Evolutionary conservation across 495 filamentous ascomycete species (phyloP).

Genomic region (Tuber aestivum): DNA sequence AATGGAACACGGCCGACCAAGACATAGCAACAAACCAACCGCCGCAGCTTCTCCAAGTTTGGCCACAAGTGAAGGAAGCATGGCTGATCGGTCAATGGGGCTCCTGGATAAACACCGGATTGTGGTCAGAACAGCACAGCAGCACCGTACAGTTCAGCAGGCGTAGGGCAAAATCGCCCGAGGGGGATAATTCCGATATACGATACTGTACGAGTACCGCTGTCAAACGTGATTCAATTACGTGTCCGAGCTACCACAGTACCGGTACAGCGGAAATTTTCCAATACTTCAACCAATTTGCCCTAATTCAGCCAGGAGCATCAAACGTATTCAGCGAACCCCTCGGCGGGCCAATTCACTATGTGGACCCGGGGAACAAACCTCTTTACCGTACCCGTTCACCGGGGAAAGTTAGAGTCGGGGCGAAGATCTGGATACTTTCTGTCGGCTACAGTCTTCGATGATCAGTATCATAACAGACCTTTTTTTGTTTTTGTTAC

Average conservation of each 20-base stretch:
- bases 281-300: no score
- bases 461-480: no score
- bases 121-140: background rate
- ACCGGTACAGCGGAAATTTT: background rate
- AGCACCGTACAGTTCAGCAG: background rate
- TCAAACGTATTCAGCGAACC: background rate
- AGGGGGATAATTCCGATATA: background rate
- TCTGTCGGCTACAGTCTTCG: no score
- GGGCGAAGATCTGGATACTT: background rate
- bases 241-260: background rate
- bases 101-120: background rate
- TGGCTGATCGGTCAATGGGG: background rate
- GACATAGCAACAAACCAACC: background rate
- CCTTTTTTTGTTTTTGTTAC: no score
- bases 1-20: background rate
- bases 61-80: constrained; percentile 1
- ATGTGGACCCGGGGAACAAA: background rate
- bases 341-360: background rate
- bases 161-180: background rate
- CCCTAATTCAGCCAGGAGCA: background rate
- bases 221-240: background rate
- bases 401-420: background rate
- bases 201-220: no score
- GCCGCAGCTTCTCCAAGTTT: background rate
- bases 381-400: no score